A percentile compares a stretch with the other conserved stretches of the same genome.
phyloP scores from a whole-genome alignment of 345 rosid genomes.

The Punica granatum region DNA sequence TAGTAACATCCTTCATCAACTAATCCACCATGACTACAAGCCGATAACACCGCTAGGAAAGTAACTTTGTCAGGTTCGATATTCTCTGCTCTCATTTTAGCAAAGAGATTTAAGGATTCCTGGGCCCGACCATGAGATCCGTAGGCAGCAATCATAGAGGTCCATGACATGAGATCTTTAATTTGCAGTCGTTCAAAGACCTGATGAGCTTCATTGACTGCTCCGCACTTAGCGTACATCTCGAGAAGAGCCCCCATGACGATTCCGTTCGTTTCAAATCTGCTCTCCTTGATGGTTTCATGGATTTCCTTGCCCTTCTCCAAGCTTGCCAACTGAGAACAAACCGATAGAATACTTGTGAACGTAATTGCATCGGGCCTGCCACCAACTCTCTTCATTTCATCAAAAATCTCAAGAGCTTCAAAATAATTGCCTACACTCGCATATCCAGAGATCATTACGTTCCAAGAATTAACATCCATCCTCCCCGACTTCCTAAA shows the following conservation, averaged over 20 bases:
- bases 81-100: slow-evolving; percentile 38
- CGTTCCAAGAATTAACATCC: slow-evolving; percentile 42
- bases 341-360: slow-evolving; percentile 49
- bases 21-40: slow-evolving; percentile 66
- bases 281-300: slow-evolving; percentile 20
- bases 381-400: slow-evolving; percentile 36
- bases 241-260: slow-evolving; percentile 72
- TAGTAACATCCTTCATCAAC: slow-evolving; percentile 41
- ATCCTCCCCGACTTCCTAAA: slow-evolving; percentile 27
- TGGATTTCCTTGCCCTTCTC: slow-evolving; percentile 67
- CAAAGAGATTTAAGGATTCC: slow-evolving; percentile 46
- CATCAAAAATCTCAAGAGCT: slow-evolving; percentile 36
- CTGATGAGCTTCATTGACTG: slow-evolving; percentile 42
- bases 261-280: slow-evolving; percentile 32
- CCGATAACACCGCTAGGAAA: slow-evolving; percentile 60
- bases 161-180: slow-evolving; percentile 63
- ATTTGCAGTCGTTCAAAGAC: slow-evolving; percentile 37
- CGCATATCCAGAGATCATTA: slow-evolving; percentile 60
- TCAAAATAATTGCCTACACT: slow-evolving; percentile 37
- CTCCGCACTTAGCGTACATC: slow-evolving; percentile 88
- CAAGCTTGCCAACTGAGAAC: slow-evolving; percentile 57
- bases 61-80: slow-evolving; percentile 49
- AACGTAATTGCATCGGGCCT: slow-evolving; percentile 57
- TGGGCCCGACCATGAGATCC: slow-evolving; percentile 61
- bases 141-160: slow-evolving; percentile 65